phyloP scores from a whole-genome alignment of 768 basidiomycete genomes.

The Leccinum imitatum region DNA sequence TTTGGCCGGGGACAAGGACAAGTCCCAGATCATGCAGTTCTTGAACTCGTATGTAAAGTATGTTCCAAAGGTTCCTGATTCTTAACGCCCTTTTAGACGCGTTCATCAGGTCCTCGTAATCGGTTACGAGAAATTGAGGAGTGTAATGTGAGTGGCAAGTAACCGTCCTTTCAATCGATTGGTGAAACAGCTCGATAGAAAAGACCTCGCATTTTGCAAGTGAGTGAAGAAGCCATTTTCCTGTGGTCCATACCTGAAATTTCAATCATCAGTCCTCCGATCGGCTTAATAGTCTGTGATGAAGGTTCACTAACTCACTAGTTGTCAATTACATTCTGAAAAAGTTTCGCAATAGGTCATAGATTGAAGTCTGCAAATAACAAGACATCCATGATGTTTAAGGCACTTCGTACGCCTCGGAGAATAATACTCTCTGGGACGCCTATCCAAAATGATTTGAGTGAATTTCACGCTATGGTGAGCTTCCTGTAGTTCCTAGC shows the following conservation, averaged over 20 bases:
- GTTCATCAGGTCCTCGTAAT: slow-evolving; percentile 87
- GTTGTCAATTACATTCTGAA: background rate
- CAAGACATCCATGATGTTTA: slow-evolving; percentile 88
- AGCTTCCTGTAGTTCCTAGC: slow-evolving; percentile 16
- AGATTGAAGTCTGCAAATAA: slow-evolving; percentile 88
- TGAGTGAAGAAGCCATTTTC: slow-evolving; percentile 32
- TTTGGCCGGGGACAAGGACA: slow-evolving; percentile 59
- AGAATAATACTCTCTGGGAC: slow-evolving; percentile 93
- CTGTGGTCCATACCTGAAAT: background rate
- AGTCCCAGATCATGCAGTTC: slow-evolving; percentile 63
- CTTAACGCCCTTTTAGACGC: slow-evolving; percentile 42
- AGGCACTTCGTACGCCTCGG: slow-evolving; percentile 67
- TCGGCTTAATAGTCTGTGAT: slow-evolving; percentile 93
- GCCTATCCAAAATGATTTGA: slow-evolving; percentile 94
- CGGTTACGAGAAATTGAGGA: slow-evolving; percentile 89
- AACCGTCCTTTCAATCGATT: background rate
- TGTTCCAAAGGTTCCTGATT: background rate
- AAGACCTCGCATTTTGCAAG: slow-evolving; percentile 64
- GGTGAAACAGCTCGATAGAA: slow-evolving; percentile 33
- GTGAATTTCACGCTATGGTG: slow-evolving; percentile 97
- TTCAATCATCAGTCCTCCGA: slow-evolving; percentile 62
- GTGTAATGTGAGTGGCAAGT: slow-evolving; percentile 62
- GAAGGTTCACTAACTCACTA: slow-evolving; percentile 56
- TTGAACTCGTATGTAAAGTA: slow-evolving; percentile 58
- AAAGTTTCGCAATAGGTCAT: slow-evolving; percentile 57